Conservation (phyloP, 2,329 filamentous ascomycete genomes). For the Cladophialophora immunda region DNA sequence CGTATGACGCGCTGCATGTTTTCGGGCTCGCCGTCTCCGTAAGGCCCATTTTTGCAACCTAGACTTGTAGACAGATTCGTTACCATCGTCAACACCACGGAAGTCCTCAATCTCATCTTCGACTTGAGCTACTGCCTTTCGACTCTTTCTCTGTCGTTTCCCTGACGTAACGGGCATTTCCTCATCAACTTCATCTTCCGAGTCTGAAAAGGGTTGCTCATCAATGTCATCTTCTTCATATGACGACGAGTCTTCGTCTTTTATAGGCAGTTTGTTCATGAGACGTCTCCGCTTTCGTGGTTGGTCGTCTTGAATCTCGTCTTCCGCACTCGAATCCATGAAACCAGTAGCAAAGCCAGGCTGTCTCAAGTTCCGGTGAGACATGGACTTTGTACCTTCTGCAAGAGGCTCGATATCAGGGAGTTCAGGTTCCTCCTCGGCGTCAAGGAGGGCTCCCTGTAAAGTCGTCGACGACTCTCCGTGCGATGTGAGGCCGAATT, state of each 20-base stretch:
- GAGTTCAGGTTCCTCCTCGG: constrained; percentile 72
- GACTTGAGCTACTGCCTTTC: constrained; percentile 43
- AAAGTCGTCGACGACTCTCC: constrained; percentile 73
- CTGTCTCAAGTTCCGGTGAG: constrained; percentile 75
- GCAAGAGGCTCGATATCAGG: constrained; percentile 54
- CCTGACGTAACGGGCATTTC: constrained; percentile 39
- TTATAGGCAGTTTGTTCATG: constrained; percentile 41
- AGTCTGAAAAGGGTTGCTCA: constrained; percentile 38
- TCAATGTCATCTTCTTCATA: constrained; percentile 39
- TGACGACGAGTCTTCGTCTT: constrained; percentile 49
- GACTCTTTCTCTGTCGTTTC: constrained; percentile 36
- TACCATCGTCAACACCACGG: constrained; percentile 82
- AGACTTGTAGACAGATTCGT: constrained; percentile 79
- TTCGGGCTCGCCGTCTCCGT: constrained; percentile 68
- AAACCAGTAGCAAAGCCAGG: constrained; percentile 73
- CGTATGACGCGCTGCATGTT: constrained; percentile 45
- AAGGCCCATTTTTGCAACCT: constrained; percentile 79
- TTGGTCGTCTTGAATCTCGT: constrained; percentile 34
- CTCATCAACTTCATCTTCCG: constrained; percentile 45
- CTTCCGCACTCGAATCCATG: constrained; percentile 37
- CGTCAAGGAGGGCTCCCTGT: constrained; percentile 80
- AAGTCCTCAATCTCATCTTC: constrained; percentile 63
- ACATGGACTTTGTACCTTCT: constrained; percentile 57
- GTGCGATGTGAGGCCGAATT: constrained; percentile 69
- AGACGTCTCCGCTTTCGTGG: constrained; percentile 50